Percentiles rank a stretch among this genome's conserved stretches.
Evolutionary conservation across 108 stramenopile species (phyloP).

Genomic region (Skeletonema potamos): DNA sequence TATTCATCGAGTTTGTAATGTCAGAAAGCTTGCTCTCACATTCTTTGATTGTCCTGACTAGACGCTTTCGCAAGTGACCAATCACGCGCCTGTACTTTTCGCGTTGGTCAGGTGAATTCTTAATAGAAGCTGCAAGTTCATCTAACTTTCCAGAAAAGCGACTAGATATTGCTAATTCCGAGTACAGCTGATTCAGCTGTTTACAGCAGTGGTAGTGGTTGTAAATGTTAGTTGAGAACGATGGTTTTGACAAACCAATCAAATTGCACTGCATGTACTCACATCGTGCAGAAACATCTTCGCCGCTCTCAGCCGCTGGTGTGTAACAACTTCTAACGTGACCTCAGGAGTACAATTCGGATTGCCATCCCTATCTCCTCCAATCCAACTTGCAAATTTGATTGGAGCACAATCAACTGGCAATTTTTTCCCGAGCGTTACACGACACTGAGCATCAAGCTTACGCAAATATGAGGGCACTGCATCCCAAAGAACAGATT

Average conservation of each 20-base stretch:
- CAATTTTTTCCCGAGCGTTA: slow-evolving; percentile 70
- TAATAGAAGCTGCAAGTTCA: slow-evolving; percentile 53
- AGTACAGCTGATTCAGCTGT: slow-evolving; percentile 20
- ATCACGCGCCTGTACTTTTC: slow-evolving; percentile 88
- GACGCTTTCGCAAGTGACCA: slow-evolving; percentile 71
- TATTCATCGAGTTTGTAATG: slow-evolving; percentile 15
- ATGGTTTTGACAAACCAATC: not conserved
- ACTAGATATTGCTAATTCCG: slow-evolving; percentile 68
- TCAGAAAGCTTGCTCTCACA: slow-evolving; percentile 54
- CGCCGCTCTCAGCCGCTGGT: slow-evolving; percentile 85
- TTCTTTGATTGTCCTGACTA: slow-evolving; percentile 71
- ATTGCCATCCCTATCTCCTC: slow-evolving; percentile 96
- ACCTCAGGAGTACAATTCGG: slow-evolving; percentile 94
- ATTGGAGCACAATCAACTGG: slow-evolving; percentile 89
- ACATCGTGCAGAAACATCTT: slow-evolving; percentile 82
- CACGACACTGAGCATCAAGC: slow-evolving; percentile 82
- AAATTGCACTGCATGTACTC: slow-evolving; percentile 37
- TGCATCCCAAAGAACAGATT: slow-evolving; percentile 95
- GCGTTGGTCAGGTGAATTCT: slow-evolving; percentile 42
- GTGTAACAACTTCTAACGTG: slow-evolving; percentile 83
- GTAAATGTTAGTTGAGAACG: not conserved
- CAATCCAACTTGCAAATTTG: slow-evolving; percentile 95
- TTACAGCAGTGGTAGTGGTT: not conserved
- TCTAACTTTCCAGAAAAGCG: slow-evolving; percentile 65
- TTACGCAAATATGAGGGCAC: slow-evolving; percentile 93